These are phyloP conservation scores for Coccomyxa sp. DNA, from an alignment of 139 green algal species.

Conservation along the genomic window DNA sequence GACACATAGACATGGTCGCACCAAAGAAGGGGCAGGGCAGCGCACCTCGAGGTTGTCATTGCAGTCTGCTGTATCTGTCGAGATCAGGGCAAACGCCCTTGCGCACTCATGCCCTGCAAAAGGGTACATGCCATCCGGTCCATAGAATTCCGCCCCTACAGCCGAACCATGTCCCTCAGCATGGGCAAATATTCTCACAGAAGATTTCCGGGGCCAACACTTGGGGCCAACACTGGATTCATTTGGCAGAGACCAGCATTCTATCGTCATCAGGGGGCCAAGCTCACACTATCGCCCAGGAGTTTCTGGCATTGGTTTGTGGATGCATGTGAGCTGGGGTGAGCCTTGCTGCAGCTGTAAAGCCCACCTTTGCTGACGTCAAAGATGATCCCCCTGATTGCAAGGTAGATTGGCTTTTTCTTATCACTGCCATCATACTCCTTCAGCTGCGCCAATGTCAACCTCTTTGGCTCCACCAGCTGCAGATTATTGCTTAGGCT, in stretches of 20 bases:
- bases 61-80: slow-evolving; percentile 64
- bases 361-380: slow-evolving; percentile 59
- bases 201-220: background rate
- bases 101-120: slow-evolving; percentile 80
- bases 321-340: background rate
- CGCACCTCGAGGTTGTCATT: slow-evolving; percentile 49
- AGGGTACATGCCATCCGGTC: slow-evolving; percentile 76
- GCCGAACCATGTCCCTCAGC: no score
- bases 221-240: background rate
- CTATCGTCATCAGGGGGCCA: background rate
- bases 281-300: background rate
- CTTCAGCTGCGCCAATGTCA: slow-evolving; percentile 62
- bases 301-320: background rate
- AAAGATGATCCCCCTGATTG: slow-evolving; percentile 69
- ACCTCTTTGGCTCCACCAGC: slow-evolving; percentile 48
- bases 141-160: slow-evolving; percentile 70
- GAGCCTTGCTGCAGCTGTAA: no score
- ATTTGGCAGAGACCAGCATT: background rate
- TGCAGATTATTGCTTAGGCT: no score
- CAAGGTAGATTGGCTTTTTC: slow-evolving; percentile 58
- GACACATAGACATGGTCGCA: background rate
- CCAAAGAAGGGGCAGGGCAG: background rate
- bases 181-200: background rate
- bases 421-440: slow-evolving; percentile 53
- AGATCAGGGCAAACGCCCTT: slow-evolving; percentile 74